Percentiles rank a stretch among this genome's conserved stretches.
These are phyloP conservation scores for Paecilomyces niveus DNA, from an alignment of 2,329 filamentous ascomycete genomes.

Conservation along the genomic window DNA sequence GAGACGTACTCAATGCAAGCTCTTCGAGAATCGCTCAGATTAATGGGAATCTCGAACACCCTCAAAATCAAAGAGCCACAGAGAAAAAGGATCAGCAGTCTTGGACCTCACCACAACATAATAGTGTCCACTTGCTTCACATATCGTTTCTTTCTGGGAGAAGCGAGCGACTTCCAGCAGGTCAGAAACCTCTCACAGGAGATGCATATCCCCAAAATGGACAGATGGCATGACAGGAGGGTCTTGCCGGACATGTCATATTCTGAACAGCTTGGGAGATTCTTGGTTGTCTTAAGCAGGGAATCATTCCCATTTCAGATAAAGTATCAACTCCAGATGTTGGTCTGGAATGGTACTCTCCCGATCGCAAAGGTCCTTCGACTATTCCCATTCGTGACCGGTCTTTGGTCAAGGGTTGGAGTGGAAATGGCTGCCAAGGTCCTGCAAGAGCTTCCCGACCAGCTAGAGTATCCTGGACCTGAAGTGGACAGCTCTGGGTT, in stretches of 20 bases:
- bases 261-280: constrained; percentile 7
- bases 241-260: constrained; percentile 5
- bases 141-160: constrained; percentile 37
- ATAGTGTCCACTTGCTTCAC: constrained; percentile 28
- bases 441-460: constrained; percentile 46
- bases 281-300: constrained; percentile 3
- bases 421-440: constrained; percentile 44
- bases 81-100: constrained; percentile 10
- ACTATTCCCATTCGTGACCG: constrained; percentile 41
- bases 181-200: constrained; percentile 17
- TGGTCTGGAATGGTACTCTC: constrained; percentile 58
- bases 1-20: background rate
- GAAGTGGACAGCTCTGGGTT: constrained; percentile 40
- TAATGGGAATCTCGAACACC: background rate
- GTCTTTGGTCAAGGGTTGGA: constrained; percentile 19
- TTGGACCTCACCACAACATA: constrained; percentile 10
- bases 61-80: constrained; percentile 3
- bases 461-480: constrained; percentile 51
- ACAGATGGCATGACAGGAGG: constrained; percentile 12
- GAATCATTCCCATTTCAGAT: constrained; percentile 44
- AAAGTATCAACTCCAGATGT: constrained; percentile 55
- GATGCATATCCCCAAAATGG: constrained; percentile 11
- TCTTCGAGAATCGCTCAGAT: background rate
- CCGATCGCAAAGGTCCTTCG: constrained; percentile 46
- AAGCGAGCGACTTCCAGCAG: constrained; percentile 17